Percentiles rank a stretch among this genome's conserved stretches.
These are phyloP conservation scores for Fraxinus greggii DNA, from an alignment of 305 asterid species.

Conservation along the genomic window DNA sequence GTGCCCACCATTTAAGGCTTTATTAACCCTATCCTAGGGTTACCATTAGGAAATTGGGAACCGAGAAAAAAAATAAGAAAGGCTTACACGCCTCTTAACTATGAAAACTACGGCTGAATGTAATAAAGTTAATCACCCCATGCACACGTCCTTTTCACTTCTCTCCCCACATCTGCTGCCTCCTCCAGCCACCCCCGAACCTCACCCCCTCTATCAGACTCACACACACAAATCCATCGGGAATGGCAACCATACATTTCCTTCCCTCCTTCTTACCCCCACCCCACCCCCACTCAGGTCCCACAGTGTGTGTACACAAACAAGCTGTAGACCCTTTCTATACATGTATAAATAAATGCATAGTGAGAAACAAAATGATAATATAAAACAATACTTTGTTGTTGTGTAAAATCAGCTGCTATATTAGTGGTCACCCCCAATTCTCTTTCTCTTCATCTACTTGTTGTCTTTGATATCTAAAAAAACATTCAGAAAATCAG, in stretches of 20 bases:
- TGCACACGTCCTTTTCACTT: slow-evolving; percentile 85
- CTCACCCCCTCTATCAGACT: slow-evolving; percentile 18
- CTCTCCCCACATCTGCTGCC: slow-evolving; percentile 91
- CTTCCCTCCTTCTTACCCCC: not conserved
- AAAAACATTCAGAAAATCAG: slow-evolving; percentile 42
- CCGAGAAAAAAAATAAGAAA: slow-evolving; percentile 22
- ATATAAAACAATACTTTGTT: not conserved
- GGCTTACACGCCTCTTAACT: slow-evolving; percentile 40
- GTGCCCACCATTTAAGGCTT: slow-evolving; percentile 88
- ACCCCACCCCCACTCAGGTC: not conserved
- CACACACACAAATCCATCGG: slow-evolving; percentile 39
- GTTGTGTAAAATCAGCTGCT: slow-evolving; percentile 17
- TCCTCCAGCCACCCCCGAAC: not conserved
- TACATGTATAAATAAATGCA: not conserved
- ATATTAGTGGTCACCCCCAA: slow-evolving; percentile 33
- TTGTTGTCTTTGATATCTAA: slow-evolving; percentile 34
- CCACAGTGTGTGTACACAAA: not conserved
- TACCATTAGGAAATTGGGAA: slow-evolving; percentile 34
- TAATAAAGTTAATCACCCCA: slow-evolving; percentile 71
- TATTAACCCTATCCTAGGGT: slow-evolving; percentile 25
- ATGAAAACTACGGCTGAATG: slow-evolving; percentile 90
- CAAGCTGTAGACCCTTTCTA: slow-evolving; percentile 20
- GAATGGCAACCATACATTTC: slow-evolving; percentile 72
- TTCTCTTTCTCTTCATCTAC: slow-evolving; percentile 21
- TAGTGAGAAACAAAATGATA: not conserved